These are phyloP conservation scores for Stenocarpella maydis DNA, from an alignment of 2,329 filamentous ascomycete species.

Conservation along the genomic window DNA sequence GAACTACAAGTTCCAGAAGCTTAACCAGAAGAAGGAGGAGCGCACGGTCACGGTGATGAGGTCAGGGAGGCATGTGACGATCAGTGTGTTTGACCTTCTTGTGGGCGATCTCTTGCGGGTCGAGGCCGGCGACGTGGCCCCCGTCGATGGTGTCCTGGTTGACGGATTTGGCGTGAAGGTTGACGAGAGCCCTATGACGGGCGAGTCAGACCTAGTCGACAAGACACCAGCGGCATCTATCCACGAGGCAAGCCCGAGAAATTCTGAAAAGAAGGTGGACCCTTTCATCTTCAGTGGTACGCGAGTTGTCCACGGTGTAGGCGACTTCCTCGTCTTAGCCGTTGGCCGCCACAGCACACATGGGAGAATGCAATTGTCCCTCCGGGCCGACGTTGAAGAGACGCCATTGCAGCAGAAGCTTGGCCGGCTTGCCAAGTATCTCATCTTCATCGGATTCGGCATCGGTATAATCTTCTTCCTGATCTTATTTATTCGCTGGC, in stretches of 20 bases:
- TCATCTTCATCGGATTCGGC: slow-evolving; percentile 55
- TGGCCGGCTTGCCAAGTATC: slow-evolving; percentile 80
- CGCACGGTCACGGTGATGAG: slow-evolving; percentile 77
- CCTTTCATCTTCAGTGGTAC: slow-evolving; percentile 84
- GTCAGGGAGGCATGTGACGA: slow-evolving; percentile 74
- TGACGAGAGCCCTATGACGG: slow-evolving; percentile 79
- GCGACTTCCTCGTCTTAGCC: slow-evolving; percentile 78
- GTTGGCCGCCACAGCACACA: slow-evolving; percentile 78
- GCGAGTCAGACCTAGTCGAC: slow-evolving; percentile 76
- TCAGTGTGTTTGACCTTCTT: slow-evolving; percentile 75
- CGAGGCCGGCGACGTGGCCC: slow-evolving; percentile 77
- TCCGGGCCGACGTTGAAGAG: slow-evolving; percentile 78
- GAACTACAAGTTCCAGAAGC: slow-evolving; percentile 80
- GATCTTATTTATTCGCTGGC: slow-evolving; percentile 47
- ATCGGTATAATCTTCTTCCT: slow-evolving; percentile 54
- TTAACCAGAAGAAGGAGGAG: slow-evolving; percentile 83
- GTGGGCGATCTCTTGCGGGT: slow-evolving; percentile 79
- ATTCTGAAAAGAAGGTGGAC: slow-evolving; percentile 64
- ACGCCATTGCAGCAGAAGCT: slow-evolving; percentile 82
- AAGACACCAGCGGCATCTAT: slow-evolving; percentile 71
- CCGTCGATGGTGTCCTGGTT: slow-evolving; percentile 76
- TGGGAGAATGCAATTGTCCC: slow-evolving; percentile 80
- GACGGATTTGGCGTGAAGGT: slow-evolving; percentile 72
- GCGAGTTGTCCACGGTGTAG: slow-evolving; percentile 79
- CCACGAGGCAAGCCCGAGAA: slow-evolving; percentile 54